Conservation (phyloP, 2,329 filamentous ascomycete genomes). For the Ascosphaera acerosa region DNA sequence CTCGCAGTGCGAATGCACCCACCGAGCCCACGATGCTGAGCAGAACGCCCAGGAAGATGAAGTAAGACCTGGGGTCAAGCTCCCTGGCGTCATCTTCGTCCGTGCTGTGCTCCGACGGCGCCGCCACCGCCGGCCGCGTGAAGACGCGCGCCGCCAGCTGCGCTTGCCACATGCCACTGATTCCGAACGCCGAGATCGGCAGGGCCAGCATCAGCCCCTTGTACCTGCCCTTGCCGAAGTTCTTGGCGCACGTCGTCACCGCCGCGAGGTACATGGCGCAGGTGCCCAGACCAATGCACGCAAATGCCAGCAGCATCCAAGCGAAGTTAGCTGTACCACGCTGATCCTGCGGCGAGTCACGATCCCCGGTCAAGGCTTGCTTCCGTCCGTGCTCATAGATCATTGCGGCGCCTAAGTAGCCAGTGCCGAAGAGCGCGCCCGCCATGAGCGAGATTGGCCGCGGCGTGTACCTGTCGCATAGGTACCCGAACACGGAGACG, state of each 20-base stretch:
- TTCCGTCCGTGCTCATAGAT: slow-evolving; percentile 30
- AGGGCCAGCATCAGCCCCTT: slow-evolving; percentile 71
- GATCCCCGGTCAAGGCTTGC: background rate
- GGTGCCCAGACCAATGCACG: slow-evolving; percentile 58
- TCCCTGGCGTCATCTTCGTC: slow-evolving; percentile 34
- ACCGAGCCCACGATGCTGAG: slow-evolving; percentile 44
- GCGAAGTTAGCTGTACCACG: slow-evolving; percentile 44
- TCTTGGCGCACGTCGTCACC: slow-evolving; percentile 94
- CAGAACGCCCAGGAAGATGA: slow-evolving; percentile 56
- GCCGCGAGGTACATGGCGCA: slow-evolving; percentile 72
- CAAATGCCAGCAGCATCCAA: slow-evolving; percentile 66
- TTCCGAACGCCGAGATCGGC: slow-evolving; percentile 75
- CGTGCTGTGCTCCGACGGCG: slow-evolving; percentile 43
- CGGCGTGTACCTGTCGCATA: slow-evolving; percentile 74
- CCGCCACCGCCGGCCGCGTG: slow-evolving; percentile 2
- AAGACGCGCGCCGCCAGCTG: slow-evolving; percentile 45
- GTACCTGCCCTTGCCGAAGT: slow-evolving; percentile 73
- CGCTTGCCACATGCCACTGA: slow-evolving; percentile 90
- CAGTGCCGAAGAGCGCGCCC: slow-evolving; percentile 46
- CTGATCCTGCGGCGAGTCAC: slow-evolving; percentile 24
- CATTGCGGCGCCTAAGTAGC: slow-evolving; percentile 62
- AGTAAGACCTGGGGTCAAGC: slow-evolving; percentile 59
- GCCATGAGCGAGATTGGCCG: slow-evolving; percentile 49
- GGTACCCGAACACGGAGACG: slow-evolving; percentile 69
- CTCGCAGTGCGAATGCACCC: slow-evolving; percentile 46